Conservation (phyloP, 2,329 filamentous ascomycete genomes). For the Penicillium sp. region DNA sequence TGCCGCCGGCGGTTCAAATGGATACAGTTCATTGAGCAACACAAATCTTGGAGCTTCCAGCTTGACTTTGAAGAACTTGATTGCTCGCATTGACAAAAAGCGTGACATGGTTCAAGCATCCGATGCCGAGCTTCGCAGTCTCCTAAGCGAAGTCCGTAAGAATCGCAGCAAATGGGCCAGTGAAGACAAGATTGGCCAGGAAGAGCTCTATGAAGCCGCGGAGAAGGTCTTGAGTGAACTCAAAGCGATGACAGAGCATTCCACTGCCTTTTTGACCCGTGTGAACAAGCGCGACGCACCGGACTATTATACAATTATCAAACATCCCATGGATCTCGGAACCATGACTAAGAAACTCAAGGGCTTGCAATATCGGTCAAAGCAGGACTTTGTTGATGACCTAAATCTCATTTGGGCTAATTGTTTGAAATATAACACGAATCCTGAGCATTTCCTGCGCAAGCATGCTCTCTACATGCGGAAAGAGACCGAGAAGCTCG, state of each 20-base stretch:
- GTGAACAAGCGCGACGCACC: slow-evolving; percentile 97
- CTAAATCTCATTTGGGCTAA: slow-evolving; percentile 96
- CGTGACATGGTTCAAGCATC: slow-evolving; percentile 85
- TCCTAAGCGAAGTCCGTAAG: slow-evolving; percentile 97
- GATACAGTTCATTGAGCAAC: slow-evolving; percentile 85
- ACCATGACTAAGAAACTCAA: slow-evolving; percentile 98
- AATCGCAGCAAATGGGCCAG: slow-evolving; percentile 99
- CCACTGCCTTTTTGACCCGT: slow-evolving; percentile 86
- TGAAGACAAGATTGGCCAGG: slow-evolving; percentile 94
- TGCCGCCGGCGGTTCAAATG: slow-evolving; percentile 55
- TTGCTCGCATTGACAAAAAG: slow-evolving; percentile 91
- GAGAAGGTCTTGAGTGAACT: slow-evolving; percentile 97
- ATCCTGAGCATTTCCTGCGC: slow-evolving; percentile 78
- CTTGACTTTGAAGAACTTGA: slow-evolving; percentile 92
- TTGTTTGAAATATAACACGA: slow-evolving; percentile 91
- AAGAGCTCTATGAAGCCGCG: slow-evolving; percentile 93
- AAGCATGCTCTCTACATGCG: slow-evolving; percentile 96
- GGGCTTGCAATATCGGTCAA: slow-evolving; percentile 73
- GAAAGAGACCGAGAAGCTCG: slow-evolving; percentile 94
- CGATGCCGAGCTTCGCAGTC: slow-evolving; percentile 82
- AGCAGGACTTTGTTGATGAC: slow-evolving; percentile 90
- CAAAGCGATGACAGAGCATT: slow-evolving; percentile 96
- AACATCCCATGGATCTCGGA: slow-evolving; percentile 95
- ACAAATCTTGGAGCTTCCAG: slow-evolving; percentile 95
- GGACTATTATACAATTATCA: slow-evolving; percentile 91